phyloP scores from a whole-genome alignment of 31 red algal genomes.

The Bonnemaisonia californica region DNA sequence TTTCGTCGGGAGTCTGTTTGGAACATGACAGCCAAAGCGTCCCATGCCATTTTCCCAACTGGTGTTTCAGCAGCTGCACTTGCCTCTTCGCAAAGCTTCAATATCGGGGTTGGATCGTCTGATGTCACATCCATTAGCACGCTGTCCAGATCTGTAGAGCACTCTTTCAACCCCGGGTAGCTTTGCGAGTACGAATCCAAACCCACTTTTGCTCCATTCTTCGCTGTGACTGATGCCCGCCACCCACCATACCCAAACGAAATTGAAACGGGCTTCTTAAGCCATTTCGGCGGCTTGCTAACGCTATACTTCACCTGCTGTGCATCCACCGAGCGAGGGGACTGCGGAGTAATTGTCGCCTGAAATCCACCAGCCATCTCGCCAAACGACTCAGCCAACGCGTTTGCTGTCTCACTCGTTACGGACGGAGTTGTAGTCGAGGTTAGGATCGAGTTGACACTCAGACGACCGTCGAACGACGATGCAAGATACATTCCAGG shows the following conservation, averaged over 20 bases:
- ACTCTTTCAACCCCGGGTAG: constrained; percentile 25
- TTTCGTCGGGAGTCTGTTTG: constrained; percentile 59
- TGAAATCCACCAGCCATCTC: constrained; percentile 69
- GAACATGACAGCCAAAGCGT: constrained; percentile 55
- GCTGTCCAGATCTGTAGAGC: constrained; percentile 34
- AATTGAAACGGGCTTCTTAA: constrained; percentile 56
- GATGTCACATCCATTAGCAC: constrained; percentile 58
- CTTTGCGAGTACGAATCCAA: constrained; percentile 49
- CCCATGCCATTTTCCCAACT: constrained; percentile 68
- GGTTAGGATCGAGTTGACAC: constrained; percentile 74
- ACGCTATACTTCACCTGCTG: constrained; percentile 49
- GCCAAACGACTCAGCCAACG: constrained; percentile 76
- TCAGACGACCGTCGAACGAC: constrained; percentile 58
- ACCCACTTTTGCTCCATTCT: constrained; percentile 26
- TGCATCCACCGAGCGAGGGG: constrained; percentile 51
- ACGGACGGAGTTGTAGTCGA: constrained; percentile 67
- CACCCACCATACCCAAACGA: constrained; percentile 68
- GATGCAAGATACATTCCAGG: constrained; percentile 80
- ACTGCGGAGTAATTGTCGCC: constrained; percentile 39
- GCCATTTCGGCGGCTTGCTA: constrained; percentile 63
- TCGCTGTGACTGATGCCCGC: constrained; percentile 34
- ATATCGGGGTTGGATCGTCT: constrained; percentile 52
- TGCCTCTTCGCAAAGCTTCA: constrained; percentile 45
- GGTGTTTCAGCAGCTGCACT: constrained; percentile 43
- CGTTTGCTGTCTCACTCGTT: constrained; percentile 74